These are phyloP conservation scores for Hyaloperonospora arabidopsidis DNA, from an alignment of 352 stramenopile species.

Conservation along the genomic window DNA sequence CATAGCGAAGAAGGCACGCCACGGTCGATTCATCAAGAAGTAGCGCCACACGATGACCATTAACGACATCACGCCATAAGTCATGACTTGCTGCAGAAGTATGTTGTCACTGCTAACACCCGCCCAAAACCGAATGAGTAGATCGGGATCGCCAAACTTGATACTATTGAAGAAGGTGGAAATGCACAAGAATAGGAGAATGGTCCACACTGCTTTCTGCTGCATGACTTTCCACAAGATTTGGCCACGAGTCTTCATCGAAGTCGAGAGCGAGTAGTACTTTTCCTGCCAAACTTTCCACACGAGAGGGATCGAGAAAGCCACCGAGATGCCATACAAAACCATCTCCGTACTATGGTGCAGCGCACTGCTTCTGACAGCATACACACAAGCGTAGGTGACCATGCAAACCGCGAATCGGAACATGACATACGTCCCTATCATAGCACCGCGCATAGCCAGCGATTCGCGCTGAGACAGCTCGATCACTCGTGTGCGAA, in stretches of 20 bases:
- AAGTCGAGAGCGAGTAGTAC: conserved; percentile 33
- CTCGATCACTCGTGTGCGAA: conserved; percentile 37
- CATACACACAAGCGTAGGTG: conserved; percentile 23
- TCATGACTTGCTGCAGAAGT: conserved; percentile 19
- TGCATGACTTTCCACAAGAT: conserved; percentile 51
- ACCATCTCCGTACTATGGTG: conserved; percentile 19
- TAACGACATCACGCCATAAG: conserved; percentile 16
- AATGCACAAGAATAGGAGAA: conserved; percentile 41
- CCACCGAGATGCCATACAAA: conserved; percentile 28
- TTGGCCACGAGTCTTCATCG: conserved; percentile 31
- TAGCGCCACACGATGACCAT: conserved; percentile 30
- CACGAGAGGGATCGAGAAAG: conserved; percentile 28
- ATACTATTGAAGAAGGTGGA: conserved; percentile 39
- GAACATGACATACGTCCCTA: conserved; percentile 38
- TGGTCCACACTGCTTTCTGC: conserved; percentile 44
- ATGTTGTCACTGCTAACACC: conserved; percentile 20
- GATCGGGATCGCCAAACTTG: conserved; percentile 21
- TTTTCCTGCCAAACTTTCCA: conserved; percentile 38
- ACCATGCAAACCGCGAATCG: conserved; percentile 20
- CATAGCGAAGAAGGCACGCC: conserved; percentile 27
- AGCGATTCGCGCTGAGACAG: conserved; percentile 39
- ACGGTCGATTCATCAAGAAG: conserved; percentile 39
- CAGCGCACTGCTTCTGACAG: conserved; percentile 4
- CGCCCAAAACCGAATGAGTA: conserved; percentile 26
- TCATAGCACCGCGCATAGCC: conserved; percentile 27